Evolutionary conservation across 202 grass and related monocot genomes (phyloP).

Genomic region (Hordeum pubiflorum): DNA sequence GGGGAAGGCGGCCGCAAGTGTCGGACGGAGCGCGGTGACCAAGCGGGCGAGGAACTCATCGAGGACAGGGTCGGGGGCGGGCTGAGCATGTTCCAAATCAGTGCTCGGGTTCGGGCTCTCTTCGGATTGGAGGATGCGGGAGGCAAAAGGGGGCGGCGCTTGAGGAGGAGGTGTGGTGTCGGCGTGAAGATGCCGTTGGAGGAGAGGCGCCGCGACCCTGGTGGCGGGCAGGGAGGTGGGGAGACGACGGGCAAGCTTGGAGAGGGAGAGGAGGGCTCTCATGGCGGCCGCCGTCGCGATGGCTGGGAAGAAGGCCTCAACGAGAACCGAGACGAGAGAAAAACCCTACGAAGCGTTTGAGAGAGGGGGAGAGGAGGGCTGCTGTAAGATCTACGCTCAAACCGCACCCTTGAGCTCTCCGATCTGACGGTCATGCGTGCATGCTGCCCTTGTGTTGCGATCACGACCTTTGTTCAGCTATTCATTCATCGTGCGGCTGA

Average conservation of each 20-base stretch:
- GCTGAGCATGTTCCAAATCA: conserved; percentile 13
- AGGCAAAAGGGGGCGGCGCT: conserved; percentile 24
- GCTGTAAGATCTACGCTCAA: neutral
- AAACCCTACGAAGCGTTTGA: conserved; percentile 34
- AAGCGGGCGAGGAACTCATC: conserved; percentile 76
- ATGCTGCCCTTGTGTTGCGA: no score
- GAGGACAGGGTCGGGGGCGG: conserved; percentile 28
- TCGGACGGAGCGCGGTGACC: conserved; percentile 51
- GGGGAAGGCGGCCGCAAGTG: conserved; percentile 52
- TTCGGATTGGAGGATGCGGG: conserved; percentile 56
- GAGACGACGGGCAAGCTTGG: conserved; percentile 35
- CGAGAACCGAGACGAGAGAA: conserved; percentile 11
- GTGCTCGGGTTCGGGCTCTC: conserved; percentile 10
- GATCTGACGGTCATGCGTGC: no score
- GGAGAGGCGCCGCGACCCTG: neutral
- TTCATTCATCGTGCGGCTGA: no score
- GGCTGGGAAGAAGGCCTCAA: neutral
- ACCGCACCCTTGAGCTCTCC: neutral
- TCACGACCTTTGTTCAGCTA: no score
- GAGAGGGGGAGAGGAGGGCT: neutral
- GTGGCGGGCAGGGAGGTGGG: conserved; percentile 17
- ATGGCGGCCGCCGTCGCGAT: conserved; percentile 39
- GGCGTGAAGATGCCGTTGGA: conserved; percentile 26
- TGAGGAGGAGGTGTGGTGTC: conserved; percentile 2
- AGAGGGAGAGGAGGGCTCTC: conserved; percentile 63